Evolutionary conservation across 116 monocot genomes (phyloP), one percentile per base, ranked within the genome.

Genomic region (Dioscorea cayenensis): DNA sequence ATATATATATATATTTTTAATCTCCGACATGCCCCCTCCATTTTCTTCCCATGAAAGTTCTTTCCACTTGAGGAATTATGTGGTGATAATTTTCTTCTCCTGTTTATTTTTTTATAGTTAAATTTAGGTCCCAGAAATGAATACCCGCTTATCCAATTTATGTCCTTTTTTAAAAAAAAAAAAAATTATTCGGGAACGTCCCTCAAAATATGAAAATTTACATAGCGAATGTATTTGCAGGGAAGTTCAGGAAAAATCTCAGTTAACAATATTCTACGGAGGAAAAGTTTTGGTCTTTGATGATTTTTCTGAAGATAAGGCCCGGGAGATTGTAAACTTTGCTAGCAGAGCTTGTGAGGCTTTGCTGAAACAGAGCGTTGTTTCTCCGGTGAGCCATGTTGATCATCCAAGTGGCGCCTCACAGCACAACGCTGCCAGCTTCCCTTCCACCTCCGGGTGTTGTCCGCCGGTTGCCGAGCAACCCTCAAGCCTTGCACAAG

Each of bases 211-310:
- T 28, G 20, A 23, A 43, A 11, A 23, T 62, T 62, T 62, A 62
- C 23, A 58, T 52, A 20, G 19, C 17, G 20, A 13, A 4, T 55
- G 16, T 22, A 17, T 28, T 68, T 58, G 60, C 59, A 80, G 81
- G 66, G 76, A 52, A 50, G 29, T 52, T 12, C 43, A 43, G n/a
- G 73, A 63, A 65, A 82, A 72, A 16, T 7, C 51, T 1, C 78
- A 86, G 43, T 43, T 86, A 63, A 82, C 82, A 0, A 86, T 86
- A 55, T 79, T 82, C 35, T 82, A 82, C 20, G 76, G 77, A 6
- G 82, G 86, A 14, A 82, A 77, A 63, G 77, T 86, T 60, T 19
- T 86, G 64, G 86, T 86, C 28, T 82, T 86, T 35, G 82, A 86
- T 25, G 64, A 77, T 51, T 82, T 86, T 59, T 74, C 86, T 4